Conservation (phyloP, 768 basidiomycete genomes). For the Grammothele lineata region DNA sequence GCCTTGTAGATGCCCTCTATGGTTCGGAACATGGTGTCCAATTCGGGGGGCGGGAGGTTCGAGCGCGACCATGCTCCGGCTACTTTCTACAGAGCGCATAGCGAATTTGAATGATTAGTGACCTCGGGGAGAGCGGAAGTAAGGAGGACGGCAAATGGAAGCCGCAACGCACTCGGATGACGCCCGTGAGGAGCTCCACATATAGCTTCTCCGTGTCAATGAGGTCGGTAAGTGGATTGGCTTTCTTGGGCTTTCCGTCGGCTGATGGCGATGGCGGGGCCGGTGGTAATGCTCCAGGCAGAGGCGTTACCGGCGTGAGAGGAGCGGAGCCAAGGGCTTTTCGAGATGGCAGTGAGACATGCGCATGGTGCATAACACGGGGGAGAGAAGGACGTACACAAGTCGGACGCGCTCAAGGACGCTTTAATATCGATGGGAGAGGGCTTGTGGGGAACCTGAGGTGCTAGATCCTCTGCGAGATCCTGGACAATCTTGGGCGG, state of each 20-base stretch:
- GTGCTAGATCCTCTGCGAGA: conserved; percentile 3
- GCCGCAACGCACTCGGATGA: conserved; percentile 75
- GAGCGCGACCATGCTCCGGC: conserved; percentile 97
- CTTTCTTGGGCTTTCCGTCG: conserved; percentile 52
- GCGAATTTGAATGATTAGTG: no score
- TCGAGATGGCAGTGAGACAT: background rate
- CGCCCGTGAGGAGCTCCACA: conserved; percentile 83
- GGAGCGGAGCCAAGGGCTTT: conserved; percentile 10
- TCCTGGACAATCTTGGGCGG: conserved; percentile 22
- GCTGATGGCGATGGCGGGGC: conserved; percentile 27
- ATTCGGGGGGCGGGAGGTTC: conserved; percentile 88
- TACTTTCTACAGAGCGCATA: conserved; percentile 83
- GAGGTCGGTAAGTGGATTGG: conserved; percentile 86
- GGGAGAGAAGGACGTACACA: conserved; percentile 7
- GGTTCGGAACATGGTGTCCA: conserved; percentile 92
- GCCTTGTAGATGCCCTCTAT: conserved; percentile 92
- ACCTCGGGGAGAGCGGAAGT: background rate
- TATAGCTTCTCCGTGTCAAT: conserved; percentile 92
- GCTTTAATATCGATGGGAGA: conserved; percentile 15
- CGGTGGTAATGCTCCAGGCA: conserved; percentile 9
- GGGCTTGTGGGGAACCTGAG: conserved; percentile 8
- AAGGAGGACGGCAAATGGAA: background rate
- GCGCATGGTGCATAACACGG: background rate
- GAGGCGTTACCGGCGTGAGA: conserved; percentile 10
- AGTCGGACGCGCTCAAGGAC: conserved; percentile 8